phyloP scores from a whole-genome alignment of 768 basidiomycete genomes.

The Leucogyrophana mollusca region DNA sequence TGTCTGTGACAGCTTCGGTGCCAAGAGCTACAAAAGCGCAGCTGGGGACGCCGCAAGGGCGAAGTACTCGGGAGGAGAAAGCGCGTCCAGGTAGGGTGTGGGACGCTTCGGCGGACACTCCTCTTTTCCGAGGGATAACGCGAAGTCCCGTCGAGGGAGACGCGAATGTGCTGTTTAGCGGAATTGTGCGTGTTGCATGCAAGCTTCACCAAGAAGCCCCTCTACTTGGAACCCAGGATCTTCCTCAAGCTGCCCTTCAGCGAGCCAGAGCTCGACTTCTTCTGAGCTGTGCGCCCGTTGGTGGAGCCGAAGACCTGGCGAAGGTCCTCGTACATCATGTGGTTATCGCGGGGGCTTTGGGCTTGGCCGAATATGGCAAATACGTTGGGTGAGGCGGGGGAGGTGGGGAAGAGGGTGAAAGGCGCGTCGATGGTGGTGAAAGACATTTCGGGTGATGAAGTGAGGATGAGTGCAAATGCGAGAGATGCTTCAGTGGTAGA shows the following conservation, averaged over 20 bases:
- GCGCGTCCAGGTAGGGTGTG: no score
- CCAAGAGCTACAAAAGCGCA: no score
- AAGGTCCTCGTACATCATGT: conserved; percentile 39
- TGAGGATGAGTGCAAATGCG: background rate
- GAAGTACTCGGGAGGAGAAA: no score
- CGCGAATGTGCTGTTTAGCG: no score
- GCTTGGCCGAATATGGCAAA: conserved; percentile 37
- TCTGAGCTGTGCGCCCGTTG: conserved; percentile 9
- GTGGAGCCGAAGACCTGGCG: conserved; percentile 21
- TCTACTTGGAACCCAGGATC: conserved; percentile 6
- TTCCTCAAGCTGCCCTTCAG: conserved; percentile 11
- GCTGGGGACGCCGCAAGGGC: no score
- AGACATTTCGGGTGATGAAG: conserved; percentile 23
- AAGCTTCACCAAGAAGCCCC: no score
- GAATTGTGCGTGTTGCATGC: no score
- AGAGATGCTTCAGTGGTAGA: conserved; percentile 2
- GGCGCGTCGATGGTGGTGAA: conserved; percentile 23
- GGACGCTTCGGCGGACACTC: no score
- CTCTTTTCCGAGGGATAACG: no score
- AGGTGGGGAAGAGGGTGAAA: conserved; percentile 21
- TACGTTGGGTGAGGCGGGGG: conserved; percentile 27
- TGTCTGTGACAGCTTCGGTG: no score
- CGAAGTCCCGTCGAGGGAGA: no score
- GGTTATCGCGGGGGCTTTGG: conserved; percentile 37
- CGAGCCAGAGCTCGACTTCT: conserved; percentile 9